Evolutionary conservation across 352 stramenopile genomes (phyloP).

Genomic region (Pythium apleroticum): DNA sequence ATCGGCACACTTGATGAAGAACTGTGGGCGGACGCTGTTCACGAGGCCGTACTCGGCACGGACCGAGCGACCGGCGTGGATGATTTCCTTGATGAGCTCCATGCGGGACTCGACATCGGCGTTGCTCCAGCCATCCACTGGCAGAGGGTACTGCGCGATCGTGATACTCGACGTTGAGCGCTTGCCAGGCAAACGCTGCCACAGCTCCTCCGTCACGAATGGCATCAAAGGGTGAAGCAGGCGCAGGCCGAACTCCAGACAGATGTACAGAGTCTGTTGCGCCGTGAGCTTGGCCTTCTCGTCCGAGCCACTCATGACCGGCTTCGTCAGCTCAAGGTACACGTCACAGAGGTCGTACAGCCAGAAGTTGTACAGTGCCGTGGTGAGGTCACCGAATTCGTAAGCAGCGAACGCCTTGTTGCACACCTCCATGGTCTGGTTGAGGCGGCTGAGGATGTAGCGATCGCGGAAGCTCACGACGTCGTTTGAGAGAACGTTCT

Average conservation of each 20-base stretch:
- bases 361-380: constrained; percentile 97
- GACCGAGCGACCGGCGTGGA: constrained; percentile 95
- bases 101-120: constrained; percentile 90
- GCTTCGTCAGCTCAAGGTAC: constrained; percentile 99
- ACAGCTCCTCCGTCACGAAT: constrained; percentile 96
- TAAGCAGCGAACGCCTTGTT: constrained; percentile 91
- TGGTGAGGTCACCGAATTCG: constrained; percentile 96
- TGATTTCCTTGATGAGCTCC: constrained; percentile 92
- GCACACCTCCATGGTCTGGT: constrained; percentile 67
- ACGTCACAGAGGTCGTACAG: constrained; percentile 99
- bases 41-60: constrained; percentile 82
- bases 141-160: constrained; percentile 75
- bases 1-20: constrained; percentile 91
- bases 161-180: constrained; percentile 72
- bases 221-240: constrained; percentile 98
- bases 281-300: constrained; percentile 70
- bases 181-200: constrained; percentile 82
- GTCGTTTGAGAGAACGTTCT: constrained; percentile 62
- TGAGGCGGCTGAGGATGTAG: constrained; percentile 85
- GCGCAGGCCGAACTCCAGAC: constrained; percentile 79
- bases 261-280: constrained; percentile 85
- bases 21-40: constrained; percentile 77
- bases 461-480: constrained; percentile 69
- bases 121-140: constrained; percentile 85
- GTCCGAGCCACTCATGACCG: constrained; percentile 89